A percentile compares a stretch with the other conserved stretches of the same genome.
Evolutionary conservation across 805 yeast species (phyloP).

Genomic region (Starmerella sp.): DNA sequence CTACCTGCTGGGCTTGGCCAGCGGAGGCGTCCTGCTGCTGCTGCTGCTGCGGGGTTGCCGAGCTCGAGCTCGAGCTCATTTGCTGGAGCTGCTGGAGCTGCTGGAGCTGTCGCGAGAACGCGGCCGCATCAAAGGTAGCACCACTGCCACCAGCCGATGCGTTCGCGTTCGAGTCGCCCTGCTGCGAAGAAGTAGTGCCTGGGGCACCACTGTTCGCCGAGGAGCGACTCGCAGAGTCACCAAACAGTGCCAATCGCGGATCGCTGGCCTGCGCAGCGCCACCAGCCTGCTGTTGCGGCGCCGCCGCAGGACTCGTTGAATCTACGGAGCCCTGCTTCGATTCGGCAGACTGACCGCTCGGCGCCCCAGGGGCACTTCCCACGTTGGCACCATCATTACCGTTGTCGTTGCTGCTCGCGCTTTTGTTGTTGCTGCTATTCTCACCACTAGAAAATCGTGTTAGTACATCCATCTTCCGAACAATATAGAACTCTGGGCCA

Average conservation of each 20-base stretch:
- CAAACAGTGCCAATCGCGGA: conserved; percentile 6
- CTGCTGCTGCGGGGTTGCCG: not conserved
- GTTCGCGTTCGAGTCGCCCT: not conserved
- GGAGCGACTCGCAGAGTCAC: not conserved
- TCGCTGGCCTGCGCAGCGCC: not conserved
- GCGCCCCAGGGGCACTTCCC: not conserved
- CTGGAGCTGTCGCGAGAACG: conserved; percentile 22
- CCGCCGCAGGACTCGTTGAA: not conserved
- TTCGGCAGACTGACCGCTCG: not conserved
- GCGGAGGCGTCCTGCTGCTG: not conserved
- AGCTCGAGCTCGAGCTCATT: not conserved
- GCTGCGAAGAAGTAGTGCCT: not conserved
- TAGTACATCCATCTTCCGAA: conserved; percentile 23
- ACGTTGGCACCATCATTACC: not conserved
- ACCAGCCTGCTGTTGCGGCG: not conserved
- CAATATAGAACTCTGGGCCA: conserved; percentile 1
- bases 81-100: conserved; percentile 24
- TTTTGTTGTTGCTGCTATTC: conserved; percentile 21
- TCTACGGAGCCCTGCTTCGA: not conserved
- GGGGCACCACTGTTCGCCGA: not conserved
- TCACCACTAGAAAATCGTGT: conserved; percentile 26
- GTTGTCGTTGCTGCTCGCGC: conserved; percentile 3
- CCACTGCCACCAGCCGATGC: conserved; percentile 8
- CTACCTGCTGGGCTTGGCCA: not conserved
- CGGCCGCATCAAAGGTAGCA: conserved; percentile 19